Evolutionary conservation across 2,329 filamentous ascomycete genomes (phyloP).

Genomic region (Fusarium fracticaudum): DNA sequence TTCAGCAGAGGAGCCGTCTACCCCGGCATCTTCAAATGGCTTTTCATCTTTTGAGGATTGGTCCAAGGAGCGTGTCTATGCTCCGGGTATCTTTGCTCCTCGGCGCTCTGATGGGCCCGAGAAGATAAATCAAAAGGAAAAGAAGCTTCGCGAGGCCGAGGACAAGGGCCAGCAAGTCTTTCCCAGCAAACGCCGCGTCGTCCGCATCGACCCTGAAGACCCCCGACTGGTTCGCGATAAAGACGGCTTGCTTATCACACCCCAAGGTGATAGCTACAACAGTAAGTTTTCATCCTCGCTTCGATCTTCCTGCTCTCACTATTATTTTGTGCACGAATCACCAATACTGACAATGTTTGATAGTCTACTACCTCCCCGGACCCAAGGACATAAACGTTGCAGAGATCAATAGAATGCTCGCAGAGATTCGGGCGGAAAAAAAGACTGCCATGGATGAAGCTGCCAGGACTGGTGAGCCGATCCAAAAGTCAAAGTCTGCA

Average conservation of each 20-base stretch:
- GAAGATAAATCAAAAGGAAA: background rate
- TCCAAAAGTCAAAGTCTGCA: background rate
- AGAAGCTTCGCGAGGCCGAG: background rate
- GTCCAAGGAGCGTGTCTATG: background rate
- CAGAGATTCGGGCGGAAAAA: background rate
- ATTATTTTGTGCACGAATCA: background rate
- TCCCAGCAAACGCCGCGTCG: slow-evolving; percentile 2
- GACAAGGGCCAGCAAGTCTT: background rate
- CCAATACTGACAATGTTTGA: background rate
- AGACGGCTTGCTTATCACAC: background rate
- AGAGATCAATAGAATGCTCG: background rate
- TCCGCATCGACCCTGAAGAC: background rate
- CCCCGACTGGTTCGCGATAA: background rate
- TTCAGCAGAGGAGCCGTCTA: background rate
- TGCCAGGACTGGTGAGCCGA: background rate
- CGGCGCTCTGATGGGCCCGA: background rate
- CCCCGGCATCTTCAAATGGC: background rate
- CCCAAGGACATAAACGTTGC: background rate
- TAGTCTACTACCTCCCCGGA: slow-evolving; percentile 2
- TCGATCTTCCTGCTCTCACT: background rate
- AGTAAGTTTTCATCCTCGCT: background rate
- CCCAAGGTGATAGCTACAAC: background rate
- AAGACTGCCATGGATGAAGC: background rate
- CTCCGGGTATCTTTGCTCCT: background rate
- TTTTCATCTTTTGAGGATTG: background rate